A percentile compares a stretch with the other conserved stretches of the same genome.
Evolutionary conservation across 2,329 filamentous ascomycete species (phyloP).

Genomic region (Alternaria solani): DNA sequence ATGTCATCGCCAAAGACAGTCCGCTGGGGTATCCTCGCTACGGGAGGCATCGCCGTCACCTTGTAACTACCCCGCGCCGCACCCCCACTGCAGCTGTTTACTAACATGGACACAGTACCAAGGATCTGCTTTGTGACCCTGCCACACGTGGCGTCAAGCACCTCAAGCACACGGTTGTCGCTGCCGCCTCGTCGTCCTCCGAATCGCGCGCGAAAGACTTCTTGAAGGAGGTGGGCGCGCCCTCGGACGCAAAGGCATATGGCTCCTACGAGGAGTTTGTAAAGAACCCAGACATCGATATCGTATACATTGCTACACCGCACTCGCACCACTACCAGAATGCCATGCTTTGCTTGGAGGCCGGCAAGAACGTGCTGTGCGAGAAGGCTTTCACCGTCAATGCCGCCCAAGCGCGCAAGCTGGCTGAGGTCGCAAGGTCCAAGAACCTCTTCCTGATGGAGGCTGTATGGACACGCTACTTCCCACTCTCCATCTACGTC

Average conservation of each 20-base stretch:
- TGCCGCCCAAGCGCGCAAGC: constrained; percentile 75
- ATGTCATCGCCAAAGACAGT: constrained; percentile 50
- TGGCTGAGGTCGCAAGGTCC: constrained; percentile 74
- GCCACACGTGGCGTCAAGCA: constrained; percentile 73
- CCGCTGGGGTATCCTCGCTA: constrained; percentile 59
- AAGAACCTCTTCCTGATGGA: constrained; percentile 65
- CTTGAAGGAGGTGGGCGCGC: constrained; percentile 74
- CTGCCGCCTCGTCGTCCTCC: constrained; percentile 81
- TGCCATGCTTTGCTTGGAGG: constrained; percentile 80
- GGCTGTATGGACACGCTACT: constrained; percentile 89
- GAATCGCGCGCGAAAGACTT: constrained; percentile 74
- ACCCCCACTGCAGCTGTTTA: constrained; percentile 18
- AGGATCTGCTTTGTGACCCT: constrained; percentile 80
- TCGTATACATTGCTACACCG: constrained; percentile 88
- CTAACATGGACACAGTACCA: constrained; percentile 55
- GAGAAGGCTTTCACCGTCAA: constrained; percentile 92
- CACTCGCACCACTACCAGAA: constrained; percentile 96
- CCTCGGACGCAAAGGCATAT: constrained; percentile 73
- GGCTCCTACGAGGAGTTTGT: constrained; percentile 85
- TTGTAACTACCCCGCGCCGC: constrained; percentile 45
- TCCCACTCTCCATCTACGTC: constrained; percentile 81
- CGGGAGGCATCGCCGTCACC: constrained; percentile 58
- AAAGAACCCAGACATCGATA: constrained; percentile 78
- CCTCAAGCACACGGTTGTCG: constrained; percentile 78
- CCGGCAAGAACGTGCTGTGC: constrained; percentile 87